phyloP scores from a whole-genome alignment of 2,329 filamentous ascomycete genomes.

The Botrytis fragariae region DNA sequence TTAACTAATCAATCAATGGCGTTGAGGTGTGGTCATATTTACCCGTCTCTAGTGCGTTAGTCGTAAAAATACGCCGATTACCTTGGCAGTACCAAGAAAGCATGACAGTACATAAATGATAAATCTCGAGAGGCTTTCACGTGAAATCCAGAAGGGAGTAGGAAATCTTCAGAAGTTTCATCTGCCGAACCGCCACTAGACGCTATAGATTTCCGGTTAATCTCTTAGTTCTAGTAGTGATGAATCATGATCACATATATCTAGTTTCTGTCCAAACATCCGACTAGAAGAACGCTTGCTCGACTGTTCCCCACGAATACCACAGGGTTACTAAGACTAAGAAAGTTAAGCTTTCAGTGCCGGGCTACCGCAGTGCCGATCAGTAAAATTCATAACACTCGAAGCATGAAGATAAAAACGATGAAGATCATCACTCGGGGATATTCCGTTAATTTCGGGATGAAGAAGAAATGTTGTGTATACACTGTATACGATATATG shows the following conservation, averaged over 20 bases:
- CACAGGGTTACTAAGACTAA: not conserved
- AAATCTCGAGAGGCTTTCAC: not conserved
- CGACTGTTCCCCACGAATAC: not conserved
- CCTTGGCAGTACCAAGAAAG: not conserved
- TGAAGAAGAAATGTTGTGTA: not conserved
- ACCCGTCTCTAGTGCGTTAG: not conserved
- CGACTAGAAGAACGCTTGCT: not conserved
- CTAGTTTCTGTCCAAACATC: not conserved
- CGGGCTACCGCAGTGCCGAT: not conserved
- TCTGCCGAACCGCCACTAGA: not conserved
- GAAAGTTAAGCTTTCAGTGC: slow-evolving; percentile 12
- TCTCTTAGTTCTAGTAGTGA: not conserved
- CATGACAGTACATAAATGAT: not conserved
- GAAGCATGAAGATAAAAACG: not conserved
- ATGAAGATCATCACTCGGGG: slow-evolving; percentile 1
- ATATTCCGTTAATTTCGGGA: not conserved
- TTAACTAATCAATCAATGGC: not conserved
- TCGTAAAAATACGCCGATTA: not conserved
- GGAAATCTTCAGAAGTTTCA: not conserved
- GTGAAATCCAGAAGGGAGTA: not conserved
- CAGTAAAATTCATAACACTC: not conserved
- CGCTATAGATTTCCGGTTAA: not conserved
- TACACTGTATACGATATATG: not conserved
- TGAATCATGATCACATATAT: not conserved
- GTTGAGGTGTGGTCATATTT: not conserved